A percentile compares a stretch with the other conserved stretches of the same genome.
These are phyloP conservation scores for Lachnellula willkommii DNA, from an alignment of 2,329 filamentous ascomycete genomes.

Conservation along the genomic window DNA sequence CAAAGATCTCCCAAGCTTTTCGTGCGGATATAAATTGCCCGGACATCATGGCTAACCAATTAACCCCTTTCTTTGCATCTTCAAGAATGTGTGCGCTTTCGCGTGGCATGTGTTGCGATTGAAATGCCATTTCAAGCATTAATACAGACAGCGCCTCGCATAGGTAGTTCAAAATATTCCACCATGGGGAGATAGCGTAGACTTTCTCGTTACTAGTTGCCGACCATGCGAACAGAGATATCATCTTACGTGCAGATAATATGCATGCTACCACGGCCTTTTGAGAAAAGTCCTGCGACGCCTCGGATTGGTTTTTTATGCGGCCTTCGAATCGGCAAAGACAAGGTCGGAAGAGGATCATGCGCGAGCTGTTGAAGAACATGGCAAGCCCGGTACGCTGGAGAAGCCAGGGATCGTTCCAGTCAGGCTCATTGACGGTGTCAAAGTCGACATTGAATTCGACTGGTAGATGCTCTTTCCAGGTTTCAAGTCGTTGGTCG, in stretches of 20 bases:
- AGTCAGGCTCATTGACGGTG: conserved; percentile 9
- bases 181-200: conserved; percentile 21
- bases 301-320: conserved; percentile 11
- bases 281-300: conserved; percentile 18
- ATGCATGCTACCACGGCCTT: conserved; percentile 19
- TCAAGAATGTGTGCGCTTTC: conserved; percentile 20
- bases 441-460: conserved; percentile 20
- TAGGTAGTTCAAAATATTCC: conserved; percentile 24
- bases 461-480: conserved; percentile 16
- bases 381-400: conserved; percentile 20
- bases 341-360: conserved; percentile 26
- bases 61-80: conserved; percentile 23
- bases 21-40: conserved; percentile 20
- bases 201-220: conserved; percentile 8
- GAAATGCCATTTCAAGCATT: conserved; percentile 24
- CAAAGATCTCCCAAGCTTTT: conserved; percentile 28
- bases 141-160: conserved; percentile 25
- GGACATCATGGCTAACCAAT: conserved; percentile 21
- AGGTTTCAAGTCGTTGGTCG: conserved; percentile 16
- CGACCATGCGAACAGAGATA: conserved; percentile 13
- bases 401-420: conserved; percentile 9
- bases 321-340: conserved; percentile 24
- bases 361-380: conserved; percentile 20
- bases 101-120: conserved; percentile 19
- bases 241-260: conserved; percentile 20